Percentiles rank a stretch among this genome's conserved stretches.
phyloP scores from a whole-genome alignment of 805 yeast species.

The Myxozyma neotropica region DNA sequence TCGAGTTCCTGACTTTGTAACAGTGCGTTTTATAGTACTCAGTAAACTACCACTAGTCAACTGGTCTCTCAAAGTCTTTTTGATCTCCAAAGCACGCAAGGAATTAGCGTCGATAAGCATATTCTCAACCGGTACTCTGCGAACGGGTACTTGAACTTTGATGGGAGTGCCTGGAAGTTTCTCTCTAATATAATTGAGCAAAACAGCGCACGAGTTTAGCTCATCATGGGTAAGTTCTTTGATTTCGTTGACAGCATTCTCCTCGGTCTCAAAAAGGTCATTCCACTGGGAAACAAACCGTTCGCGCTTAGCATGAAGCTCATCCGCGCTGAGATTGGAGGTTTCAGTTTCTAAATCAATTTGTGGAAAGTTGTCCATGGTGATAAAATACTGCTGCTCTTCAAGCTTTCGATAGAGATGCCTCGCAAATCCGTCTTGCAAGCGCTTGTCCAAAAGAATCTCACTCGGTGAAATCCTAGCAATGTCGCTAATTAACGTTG shows the following conservation, averaged over 20 bases:
- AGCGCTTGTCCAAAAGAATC: slow-evolving; percentile 51
- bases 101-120: slow-evolving; percentile 84
- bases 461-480: slow-evolving; percentile 82
- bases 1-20: slow-evolving; percentile 80
- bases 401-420: slow-evolving; percentile 18
- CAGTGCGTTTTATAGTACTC: slow-evolving; percentile 70
- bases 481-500: slow-evolving; percentile 67
- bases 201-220: slow-evolving; percentile 60
- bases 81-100: slow-evolving; percentile 54
- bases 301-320: background rate
- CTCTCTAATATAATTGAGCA: slow-evolving; percentile 68
- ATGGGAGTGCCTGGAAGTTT: slow-evolving; percentile 71
- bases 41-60: slow-evolving; percentile 47
- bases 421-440: slow-evolving; percentile 4
- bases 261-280: slow-evolving; percentile 30
- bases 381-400: slow-evolving; percentile 49
- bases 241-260: slow-evolving; percentile 37
- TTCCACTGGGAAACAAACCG: slow-evolving; percentile 16
- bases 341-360: background rate
- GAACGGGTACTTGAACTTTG: slow-evolving; percentile 67
- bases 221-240: slow-evolving; percentile 51
- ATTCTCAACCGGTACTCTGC: slow-evolving; percentile 53
- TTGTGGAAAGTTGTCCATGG: slow-evolving; percentile 11
- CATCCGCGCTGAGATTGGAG: slow-evolving; percentile 1
- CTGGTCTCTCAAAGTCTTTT: slow-evolving; percentile 35